Conservation (phyloP, 768 basidiomycete species). For the Trametes maxima region DNA sequence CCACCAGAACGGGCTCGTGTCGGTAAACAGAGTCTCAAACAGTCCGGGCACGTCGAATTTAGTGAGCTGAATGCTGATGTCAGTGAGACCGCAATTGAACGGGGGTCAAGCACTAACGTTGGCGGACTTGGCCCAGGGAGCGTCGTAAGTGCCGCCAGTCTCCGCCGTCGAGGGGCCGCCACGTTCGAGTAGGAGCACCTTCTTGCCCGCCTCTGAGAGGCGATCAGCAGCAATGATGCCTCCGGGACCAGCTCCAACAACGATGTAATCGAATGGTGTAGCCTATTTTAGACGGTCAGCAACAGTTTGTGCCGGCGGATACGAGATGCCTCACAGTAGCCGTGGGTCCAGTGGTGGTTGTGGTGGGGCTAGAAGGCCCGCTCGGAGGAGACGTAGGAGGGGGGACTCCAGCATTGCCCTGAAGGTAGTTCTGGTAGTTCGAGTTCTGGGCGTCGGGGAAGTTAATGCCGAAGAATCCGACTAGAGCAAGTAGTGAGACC, state of each 20-base stretch:
- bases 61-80: constrained; percentile 45
- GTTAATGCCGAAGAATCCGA: constrained; percentile 61
- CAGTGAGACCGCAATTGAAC: no score
- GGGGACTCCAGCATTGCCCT: constrained; percentile 44
- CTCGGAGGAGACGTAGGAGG: constrained; percentile 34
- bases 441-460: constrained; percentile 48
- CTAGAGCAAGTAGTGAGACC: constrained; percentile 32
- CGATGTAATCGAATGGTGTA: constrained; percentile 53
- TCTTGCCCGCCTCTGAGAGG: constrained; percentile 62
- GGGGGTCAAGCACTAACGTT: constrained; percentile 37
- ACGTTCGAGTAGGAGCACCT: constrained; percentile 62
- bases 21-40: constrained; percentile 67
- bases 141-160: constrained; percentile 60
- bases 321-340: constrained; percentile 25
- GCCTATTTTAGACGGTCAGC: constrained; percentile 31
- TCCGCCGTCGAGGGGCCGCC: constrained; percentile 62
- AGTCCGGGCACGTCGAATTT: constrained; percentile 68
- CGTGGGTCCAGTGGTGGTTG: constrained; percentile 40
- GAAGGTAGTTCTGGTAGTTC: constrained; percentile 52
- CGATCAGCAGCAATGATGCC: constrained; percentile 63
- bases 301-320: no score
- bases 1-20: constrained; percentile 61
- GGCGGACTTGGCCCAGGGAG: constrained; percentile 50
- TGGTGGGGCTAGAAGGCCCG: constrained; percentile 35
- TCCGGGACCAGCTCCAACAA: constrained; percentile 59